A percentile compares a stretch with the other conserved stretches of the same genome.
phyloP scores from a whole-genome alignment of 495 filamentous ascomycete species.

The Neurospora hispaniola region DNA sequence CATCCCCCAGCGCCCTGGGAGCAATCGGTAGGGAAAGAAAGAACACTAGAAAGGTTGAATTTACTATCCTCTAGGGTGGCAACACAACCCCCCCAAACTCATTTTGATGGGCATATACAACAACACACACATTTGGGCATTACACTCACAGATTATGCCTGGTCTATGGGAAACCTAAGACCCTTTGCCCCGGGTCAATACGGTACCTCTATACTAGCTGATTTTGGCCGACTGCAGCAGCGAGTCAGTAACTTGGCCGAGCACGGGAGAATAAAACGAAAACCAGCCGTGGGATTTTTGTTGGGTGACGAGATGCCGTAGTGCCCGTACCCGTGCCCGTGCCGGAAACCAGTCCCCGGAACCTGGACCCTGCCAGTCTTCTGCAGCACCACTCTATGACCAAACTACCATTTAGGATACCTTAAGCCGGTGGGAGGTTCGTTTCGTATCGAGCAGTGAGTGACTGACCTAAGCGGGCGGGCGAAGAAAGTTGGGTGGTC shows the following conservation, averaged over 20 bases:
- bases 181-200: not conserved
- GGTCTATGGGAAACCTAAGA: too few species aligned
- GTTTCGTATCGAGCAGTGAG: not conserved
- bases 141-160: too few species aligned
- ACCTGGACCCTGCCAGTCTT: not conserved
- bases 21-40: too few species aligned
- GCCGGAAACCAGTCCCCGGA: not conserved
- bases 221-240: not conserved
- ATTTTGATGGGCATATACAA: too few species aligned
- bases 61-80: too few species aligned
- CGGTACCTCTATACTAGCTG: not conserved
- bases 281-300: not conserved
- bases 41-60: too few species aligned
- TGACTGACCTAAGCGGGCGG: not conserved
- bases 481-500: not conserved
- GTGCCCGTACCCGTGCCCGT: not conserved
- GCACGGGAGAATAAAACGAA: conserved; percentile 2
- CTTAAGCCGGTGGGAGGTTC: not conserved
- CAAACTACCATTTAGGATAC: not conserved
- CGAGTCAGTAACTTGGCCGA: not conserved
- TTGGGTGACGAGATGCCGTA: not conserved
- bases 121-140: too few species aligned
- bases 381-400: not conserved
- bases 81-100: too few species aligned
- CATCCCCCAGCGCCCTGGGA: too few species aligned